A percentile compares a stretch with the other conserved stretches of the same genome.
Evolutionary conservation across 768 basidiomycete genomes (phyloP).

Genomic region (Mycena sanguinolenta): DNA sequence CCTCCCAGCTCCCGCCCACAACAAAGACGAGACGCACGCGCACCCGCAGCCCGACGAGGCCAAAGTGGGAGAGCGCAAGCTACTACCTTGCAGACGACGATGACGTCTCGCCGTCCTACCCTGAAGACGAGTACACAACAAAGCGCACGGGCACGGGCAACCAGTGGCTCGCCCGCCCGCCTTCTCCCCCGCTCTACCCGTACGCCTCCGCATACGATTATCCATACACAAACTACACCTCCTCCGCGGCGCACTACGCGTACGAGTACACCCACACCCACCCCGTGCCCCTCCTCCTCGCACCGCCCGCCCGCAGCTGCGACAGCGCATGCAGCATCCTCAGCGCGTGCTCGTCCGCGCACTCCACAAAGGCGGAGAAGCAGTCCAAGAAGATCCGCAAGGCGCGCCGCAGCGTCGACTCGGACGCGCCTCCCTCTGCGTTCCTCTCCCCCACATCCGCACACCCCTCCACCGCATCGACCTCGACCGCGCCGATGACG

Average conservation of each 20-base stretch:
- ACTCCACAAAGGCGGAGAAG: not conserved
- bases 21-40: not conserved
- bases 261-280: constrained; percentile 16
- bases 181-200: constrained; percentile 32
- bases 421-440: not conserved
- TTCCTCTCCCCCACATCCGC: not conserved
- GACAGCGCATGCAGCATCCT: not conserved
- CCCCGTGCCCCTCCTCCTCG: not conserved
- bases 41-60: constrained; percentile 5
- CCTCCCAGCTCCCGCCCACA: constrained; percentile 1
- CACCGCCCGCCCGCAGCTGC: constrained; percentile 2
- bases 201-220: too few species aligned
- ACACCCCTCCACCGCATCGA: not conserved
- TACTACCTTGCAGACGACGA: not conserved
- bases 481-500: not conserved
- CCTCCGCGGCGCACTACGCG: not conserved
- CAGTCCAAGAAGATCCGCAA: constrained; percentile 32
- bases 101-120: constrained; percentile 20
- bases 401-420: constrained; percentile 24
- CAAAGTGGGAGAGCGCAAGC: constrained; percentile 5
- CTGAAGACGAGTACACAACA: constrained; percentile 9
- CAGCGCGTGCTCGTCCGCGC: not conserved
- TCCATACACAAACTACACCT: too few species aligned
- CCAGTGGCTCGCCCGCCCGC: constrained; percentile 28
- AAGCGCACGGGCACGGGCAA: constrained; percentile 14